Evolutionary conservation across 192 early-diverging fungal species (phyloP).

Genomic region (Backusella morwellensis): DNA sequence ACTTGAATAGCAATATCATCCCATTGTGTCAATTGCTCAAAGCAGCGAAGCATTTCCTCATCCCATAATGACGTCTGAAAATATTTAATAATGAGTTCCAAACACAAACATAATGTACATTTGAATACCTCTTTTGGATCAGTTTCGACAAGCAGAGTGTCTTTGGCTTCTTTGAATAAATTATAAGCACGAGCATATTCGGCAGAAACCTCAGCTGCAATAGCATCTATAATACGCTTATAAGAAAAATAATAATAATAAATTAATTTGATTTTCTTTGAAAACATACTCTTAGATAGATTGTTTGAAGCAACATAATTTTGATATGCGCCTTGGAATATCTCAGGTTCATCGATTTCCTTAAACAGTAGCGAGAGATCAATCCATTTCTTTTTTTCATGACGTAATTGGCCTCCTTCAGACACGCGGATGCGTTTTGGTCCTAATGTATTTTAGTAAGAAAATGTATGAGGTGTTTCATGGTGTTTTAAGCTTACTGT

Average conservation of each 20-base stretch:
- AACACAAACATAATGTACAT: not conserved
- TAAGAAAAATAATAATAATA: not conserved
- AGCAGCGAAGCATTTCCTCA: slow-evolving; percentile 56
- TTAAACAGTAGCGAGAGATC: slow-evolving; percentile 63
- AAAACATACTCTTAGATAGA: slow-evolving; percentile 41
- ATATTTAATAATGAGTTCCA: not conserved
- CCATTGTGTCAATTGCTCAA: slow-evolving; percentile 64
- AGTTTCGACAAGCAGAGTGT: slow-evolving; percentile 27
- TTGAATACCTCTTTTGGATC: slow-evolving; percentile 39
- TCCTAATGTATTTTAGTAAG: not conserved
- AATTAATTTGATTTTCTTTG: not conserved
- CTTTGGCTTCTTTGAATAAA: slow-evolving; percentile 39
- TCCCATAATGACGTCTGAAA: slow-evolving; percentile 36
- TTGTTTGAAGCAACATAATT: slow-evolving; percentile 47
- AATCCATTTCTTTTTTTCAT: slow-evolving; percentile 47
- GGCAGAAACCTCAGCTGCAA: slow-evolving; percentile 58
- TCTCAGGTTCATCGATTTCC: slow-evolving; percentile 57
- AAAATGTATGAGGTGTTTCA: not conserved
- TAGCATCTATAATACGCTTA: slow-evolving; percentile 45
- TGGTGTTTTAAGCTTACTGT: not conserved
- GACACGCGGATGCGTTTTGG: not conserved
- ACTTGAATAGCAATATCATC: slow-evolving; percentile 53
- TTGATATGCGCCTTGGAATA: slow-evolving; percentile 65
- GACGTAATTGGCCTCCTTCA: not conserved
- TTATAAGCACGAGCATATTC: slow-evolving; percentile 53